phyloP scores from a whole-genome alignment of 2,329 filamentous ascomycete genomes.

The Aspergillus calidoustus region DNA sequence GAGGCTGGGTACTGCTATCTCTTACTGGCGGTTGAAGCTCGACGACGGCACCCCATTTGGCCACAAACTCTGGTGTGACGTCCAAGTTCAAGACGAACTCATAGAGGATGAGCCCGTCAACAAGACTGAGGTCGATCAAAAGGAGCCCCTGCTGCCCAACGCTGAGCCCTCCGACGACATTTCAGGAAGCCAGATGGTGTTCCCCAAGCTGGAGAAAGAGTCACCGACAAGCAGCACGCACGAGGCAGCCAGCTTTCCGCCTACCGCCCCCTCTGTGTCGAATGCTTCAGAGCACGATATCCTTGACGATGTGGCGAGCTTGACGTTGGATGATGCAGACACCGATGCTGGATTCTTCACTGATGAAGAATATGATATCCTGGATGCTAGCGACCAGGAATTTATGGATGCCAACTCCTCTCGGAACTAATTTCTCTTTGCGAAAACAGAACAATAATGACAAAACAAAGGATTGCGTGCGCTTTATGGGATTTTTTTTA shows the following conservation, averaged over 20 bases:
- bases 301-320: slow-evolving; percentile 62
- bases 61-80: slow-evolving; percentile 93
- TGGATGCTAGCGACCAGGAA: slow-evolving; percentile 93
- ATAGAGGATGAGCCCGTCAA: slow-evolving; percentile 19
- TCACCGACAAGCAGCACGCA: slow-evolving; percentile 82
- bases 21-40: slow-evolving; percentile 93
- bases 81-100: slow-evolving; percentile 62
- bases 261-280: slow-evolving; percentile 42
- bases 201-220: slow-evolving; percentile 94
- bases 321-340: slow-evolving; percentile 54
- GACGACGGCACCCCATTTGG: slow-evolving; percentile 82
- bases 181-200: slow-evolving; percentile 79
- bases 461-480: neutral
- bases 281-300: slow-evolving; percentile 55
- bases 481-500: neutral
- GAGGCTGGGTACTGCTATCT: slow-evolving; percentile 79
- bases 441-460: neutral
- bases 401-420: slow-evolving; percentile 56
- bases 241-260: slow-evolving; percentile 49
- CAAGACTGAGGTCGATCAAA: slow-evolving; percentile 29
- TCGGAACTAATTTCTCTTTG: slow-evolving; percentile 20
- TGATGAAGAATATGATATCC: slow-evolving; percentile 96
- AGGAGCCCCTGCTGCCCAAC: slow-evolving; percentile 38
- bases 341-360: slow-evolving; percentile 81
- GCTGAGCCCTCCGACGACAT: slow-evolving; percentile 41